phyloP scores from a whole-genome alignment of 2,329 filamentous ascomycete genomes.

The Dothideomycetes sp. region DNA sequence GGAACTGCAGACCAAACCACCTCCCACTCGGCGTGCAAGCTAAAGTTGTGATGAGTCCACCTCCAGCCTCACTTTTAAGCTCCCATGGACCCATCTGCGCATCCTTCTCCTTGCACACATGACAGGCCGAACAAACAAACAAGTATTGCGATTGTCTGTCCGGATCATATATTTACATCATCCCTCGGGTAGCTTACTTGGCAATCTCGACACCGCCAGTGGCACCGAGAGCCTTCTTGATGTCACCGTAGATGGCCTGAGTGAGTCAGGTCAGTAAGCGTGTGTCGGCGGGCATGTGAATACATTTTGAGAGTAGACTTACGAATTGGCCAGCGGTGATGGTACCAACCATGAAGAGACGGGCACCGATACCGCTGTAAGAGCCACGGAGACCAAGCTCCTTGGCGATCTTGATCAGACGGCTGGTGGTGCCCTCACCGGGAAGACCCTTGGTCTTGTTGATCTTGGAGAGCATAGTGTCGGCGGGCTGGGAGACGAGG shows the following conservation, averaged over 20 bases:
- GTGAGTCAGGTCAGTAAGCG: too few relatives aligned
- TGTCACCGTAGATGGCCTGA: conserved; percentile 53
- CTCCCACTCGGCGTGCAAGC: background rate
- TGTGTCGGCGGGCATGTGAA: too few relatives aligned
- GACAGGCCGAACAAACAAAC: background rate
- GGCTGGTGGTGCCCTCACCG: conserved; percentile 70
- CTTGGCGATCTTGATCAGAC: conserved; percentile 78
- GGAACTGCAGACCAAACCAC: background rate
- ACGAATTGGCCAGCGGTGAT: conserved; percentile 74
- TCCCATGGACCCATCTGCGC: too few relatives aligned
- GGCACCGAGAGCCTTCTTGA: conserved; percentile 44
- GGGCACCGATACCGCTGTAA: conserved; percentile 72
- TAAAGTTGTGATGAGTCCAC: too few relatives aligned
- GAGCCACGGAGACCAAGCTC: conserved; percentile 61
- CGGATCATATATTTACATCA: background rate
- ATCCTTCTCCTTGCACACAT: too few relatives aligned
- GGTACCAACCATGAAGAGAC: conserved; percentile 65
- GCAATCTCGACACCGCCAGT: conserved; percentile 65
- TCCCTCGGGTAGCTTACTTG: conserved; percentile 17
- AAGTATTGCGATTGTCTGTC: background rate
- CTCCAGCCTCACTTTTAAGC: too few relatives aligned
- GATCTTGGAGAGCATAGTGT: conserved; percentile 92
- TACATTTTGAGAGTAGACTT: conserved; percentile 7
- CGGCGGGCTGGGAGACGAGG: conserved; percentile 77
- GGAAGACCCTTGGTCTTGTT: conserved; percentile 87